Conservation (phyloP, 140 eudicot genomes). For the Senecio squalidus region DNA sequence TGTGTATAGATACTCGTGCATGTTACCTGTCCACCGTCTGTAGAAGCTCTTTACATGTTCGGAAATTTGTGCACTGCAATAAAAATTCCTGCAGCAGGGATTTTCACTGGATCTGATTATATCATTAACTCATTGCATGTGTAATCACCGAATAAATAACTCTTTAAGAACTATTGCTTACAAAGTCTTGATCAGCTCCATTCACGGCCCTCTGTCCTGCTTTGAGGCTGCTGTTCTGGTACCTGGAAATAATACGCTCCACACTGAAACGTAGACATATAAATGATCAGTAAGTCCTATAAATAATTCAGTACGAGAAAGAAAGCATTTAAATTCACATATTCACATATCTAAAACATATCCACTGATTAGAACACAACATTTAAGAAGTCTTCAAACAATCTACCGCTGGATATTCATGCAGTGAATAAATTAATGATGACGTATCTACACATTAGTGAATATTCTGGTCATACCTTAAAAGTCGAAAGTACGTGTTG, state of each 20-base stretch:
- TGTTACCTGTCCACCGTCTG: constrained; percentile 18
- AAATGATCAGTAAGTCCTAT: neutral
- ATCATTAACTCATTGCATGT: neutral
- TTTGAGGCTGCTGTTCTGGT: neutral
- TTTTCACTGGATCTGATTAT: neutral
- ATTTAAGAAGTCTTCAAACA: too few relatives aligned
- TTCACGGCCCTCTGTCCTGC: neutral
- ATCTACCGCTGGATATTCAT: too few relatives aligned
- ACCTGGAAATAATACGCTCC: constrained; percentile 3
- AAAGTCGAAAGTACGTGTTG: too few relatives aligned
- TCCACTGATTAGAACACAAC: too few relatives aligned
- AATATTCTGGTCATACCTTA: too few relatives aligned
- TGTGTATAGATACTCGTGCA: neutral
- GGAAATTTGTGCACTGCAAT: constrained; percentile 5
- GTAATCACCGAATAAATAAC: neutral
- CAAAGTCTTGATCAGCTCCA: neutral
- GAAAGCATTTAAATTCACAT: neutral
- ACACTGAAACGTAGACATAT: neutral
- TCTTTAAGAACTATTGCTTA: neutral
- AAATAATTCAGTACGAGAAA: too few relatives aligned
- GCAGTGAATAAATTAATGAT: too few relatives aligned
- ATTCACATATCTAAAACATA: too few relatives aligned
- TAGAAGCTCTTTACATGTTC: constrained; percentile 22
- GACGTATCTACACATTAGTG: too few relatives aligned
- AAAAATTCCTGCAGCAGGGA: neutral